Evolutionary conservation across 208 protist species (phyloP), one percentile per base, ranked within the genome.

Genomic region (Crithidia brevicula): DNA sequence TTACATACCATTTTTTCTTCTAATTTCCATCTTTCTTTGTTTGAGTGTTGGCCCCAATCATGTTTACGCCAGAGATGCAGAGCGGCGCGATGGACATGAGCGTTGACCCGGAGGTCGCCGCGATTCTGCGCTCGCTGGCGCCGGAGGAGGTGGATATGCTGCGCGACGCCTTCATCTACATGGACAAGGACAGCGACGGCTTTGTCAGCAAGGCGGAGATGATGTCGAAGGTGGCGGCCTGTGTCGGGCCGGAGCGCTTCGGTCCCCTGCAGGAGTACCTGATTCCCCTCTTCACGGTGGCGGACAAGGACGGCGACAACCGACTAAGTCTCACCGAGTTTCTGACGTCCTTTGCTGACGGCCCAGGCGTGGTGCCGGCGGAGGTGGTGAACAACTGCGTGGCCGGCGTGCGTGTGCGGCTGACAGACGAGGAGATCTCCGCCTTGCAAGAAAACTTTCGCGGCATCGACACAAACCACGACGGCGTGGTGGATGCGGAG

Each of bases 101-200:
- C 15, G 53, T 76, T 22, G 62, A 74, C 31, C 63, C 70, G 10
- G 43, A 78, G 22, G 70, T 86, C 34, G 30, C 67, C 2, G 33
- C 66, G 22, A 83, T 86, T 43, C 42, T 89, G 22, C 71, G 79
- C 38, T 67, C 74, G 4, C 70, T 94, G 2, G 74, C 57, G 23
- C 82, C 83, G n/a, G 89, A 95, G 67, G 89, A 95, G 63, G 77
- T 91, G 1, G 86, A 95, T 64, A 95, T 95, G 89, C 79, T 95
- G 23, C 89, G 89, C 18, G 89, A 95, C 56, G 81, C 89, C n/a
- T 95, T 95, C 51, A 95, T 95, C 52, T 90, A 81, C 71, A 90
- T 95, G 80, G 89, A 95, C 64, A 45, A 62, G 11, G 85, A 95
- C 69, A 90, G 88, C 51, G 89, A 95, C 67, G 89, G 89, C 33